These are phyloP conservation scores for Tritrichomonas musculus DNA, from an alignment of 208 protist genomes.

Conservation along the genomic window DNA sequence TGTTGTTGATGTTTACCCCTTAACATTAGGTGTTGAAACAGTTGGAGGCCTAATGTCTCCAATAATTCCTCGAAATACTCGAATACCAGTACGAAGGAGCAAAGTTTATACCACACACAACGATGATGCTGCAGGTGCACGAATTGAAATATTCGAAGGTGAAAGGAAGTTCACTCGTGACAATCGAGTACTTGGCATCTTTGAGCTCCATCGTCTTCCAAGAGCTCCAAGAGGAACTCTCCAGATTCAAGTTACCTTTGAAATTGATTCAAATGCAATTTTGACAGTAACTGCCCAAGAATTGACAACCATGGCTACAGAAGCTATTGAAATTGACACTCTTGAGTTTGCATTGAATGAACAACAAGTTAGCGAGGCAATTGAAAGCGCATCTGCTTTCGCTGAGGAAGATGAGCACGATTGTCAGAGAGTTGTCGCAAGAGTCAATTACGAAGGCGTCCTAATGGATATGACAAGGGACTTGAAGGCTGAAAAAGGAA, in stretches of 20 bases:
- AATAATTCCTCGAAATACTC: constrained; percentile 68
- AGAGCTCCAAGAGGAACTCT: constrained; percentile 85
- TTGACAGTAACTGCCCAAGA: constrained; percentile 84
- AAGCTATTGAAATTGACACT: constrained; percentile 94
- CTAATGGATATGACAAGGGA: background rate
- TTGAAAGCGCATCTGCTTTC: constrained; percentile 75
- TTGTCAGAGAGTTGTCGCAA: constrained; percentile 61
- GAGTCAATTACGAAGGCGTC: constrained; percentile 64
- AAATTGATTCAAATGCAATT: constrained; percentile 86
- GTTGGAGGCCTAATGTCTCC: constrained; percentile 80
- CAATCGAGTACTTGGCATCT: constrained; percentile 89
- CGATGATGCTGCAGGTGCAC: constrained; percentile 76
- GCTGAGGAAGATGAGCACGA: constrained; percentile 67
- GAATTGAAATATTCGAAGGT: constrained; percentile 91
- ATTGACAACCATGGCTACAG: constrained; percentile 78
- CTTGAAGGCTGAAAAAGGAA: background rate
- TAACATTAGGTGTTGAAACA: constrained; percentile 87
- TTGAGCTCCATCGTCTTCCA: constrained; percentile 90
- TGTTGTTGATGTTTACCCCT: constrained; percentile 82
- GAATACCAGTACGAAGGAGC: constrained; percentile 77
- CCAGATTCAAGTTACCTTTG: constrained; percentile 65
- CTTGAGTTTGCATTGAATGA: constrained; percentile 77
- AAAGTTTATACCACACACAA: constrained; percentile 86
- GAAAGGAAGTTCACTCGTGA: constrained; percentile 94
- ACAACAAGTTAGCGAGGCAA: constrained; percentile 83